Percentiles rank a stretch among this genome's conserved stretches.
Conservation (phyloP, 148 eudicot species). For the Oxyria digyna region DNA sequence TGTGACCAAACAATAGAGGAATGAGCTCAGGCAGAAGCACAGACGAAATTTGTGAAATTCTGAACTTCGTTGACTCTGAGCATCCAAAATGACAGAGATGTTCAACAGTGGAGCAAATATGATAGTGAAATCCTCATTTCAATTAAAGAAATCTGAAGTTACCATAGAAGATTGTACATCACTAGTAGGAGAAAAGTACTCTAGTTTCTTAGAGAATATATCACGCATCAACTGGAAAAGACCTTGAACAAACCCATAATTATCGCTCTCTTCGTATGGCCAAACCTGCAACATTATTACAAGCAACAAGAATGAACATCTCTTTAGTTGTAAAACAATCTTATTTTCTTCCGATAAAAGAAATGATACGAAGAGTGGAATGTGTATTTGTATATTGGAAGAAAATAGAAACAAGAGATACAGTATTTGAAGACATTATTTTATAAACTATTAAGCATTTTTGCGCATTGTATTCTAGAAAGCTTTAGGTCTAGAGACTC, state of each 20-base stretch:
- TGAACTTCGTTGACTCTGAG: constrained; percentile 52
- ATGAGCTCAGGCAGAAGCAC: constrained; percentile 81
- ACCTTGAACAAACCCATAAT: constrained; percentile 78
- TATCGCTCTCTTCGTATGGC: constrained; percentile 91
- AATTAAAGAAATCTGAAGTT: constrained; percentile 8
- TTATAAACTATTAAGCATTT: too few relatives aligned
- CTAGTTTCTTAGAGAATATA: constrained; percentile 52
- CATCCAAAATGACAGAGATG: constrained; percentile 4
- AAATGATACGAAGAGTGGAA: too few relatives aligned
- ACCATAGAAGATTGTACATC: constrained; percentile 39
- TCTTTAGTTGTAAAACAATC: too few relatives aligned
- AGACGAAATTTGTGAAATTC: constrained; percentile 63
- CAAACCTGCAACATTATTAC: constrained; percentile 39
- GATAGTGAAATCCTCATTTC: background rate
- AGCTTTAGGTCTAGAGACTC: background rate
- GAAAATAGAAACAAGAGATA: too few relatives aligned
- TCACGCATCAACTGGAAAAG: constrained; percentile 74
- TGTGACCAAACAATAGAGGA: constrained; percentile 76
- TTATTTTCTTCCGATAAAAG: too few relatives aligned
- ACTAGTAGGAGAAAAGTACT: constrained; percentile 27
- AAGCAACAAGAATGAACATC: too few relatives aligned
- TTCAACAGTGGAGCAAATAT: background rate
- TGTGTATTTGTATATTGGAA: too few relatives aligned
- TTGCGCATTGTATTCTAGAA: background rate
- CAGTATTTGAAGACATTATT: too few relatives aligned